Base-by-base conservation (phyloP, 2,329 filamentous ascomycete species). In the Plenodomus lindquistii region DNA sequence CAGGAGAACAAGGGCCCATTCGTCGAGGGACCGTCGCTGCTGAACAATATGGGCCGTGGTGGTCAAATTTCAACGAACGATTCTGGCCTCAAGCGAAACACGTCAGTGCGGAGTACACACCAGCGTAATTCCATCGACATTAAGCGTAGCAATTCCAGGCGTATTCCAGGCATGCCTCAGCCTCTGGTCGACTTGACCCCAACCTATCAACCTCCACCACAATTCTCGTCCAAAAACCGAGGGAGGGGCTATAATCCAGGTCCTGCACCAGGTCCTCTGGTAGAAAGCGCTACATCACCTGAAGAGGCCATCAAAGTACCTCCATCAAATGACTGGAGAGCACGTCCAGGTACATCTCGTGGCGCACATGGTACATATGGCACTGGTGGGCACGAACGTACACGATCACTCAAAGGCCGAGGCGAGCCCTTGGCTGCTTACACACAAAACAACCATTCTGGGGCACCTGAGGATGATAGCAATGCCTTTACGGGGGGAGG, bases 101-200 rank as follows among this genome's bases (percentile, higher is more conserved):
- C 62, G 8, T 69, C 69, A 17, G 63, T 66, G 9, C 63, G 71
- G 18, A 71, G 67, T 46, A 65, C 47, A 17, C 62, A 68, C 37
- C 63, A 66, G 50, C 62, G 63, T 16, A 60, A 61, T 2, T 72
- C 73, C 19, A 63, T 69, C 34, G 71, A 75, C 46, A 64, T 79
- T 4, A 70, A 72, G 35, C 75, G 78, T 41, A 75, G 75, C n/a
- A 70, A 68, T n/a, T 81, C 81, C 2, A 71, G 64, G 40, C 68
- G 70, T 6, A 65, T 70, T 19, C 62, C 60, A 24, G 60, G 57
- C 8, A 74, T 70, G 59, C 77, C 78, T 2, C 84, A 84, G 52
- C 87, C 88, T 1, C 77, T 91, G 5, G 73, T 91, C 22, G 87
- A 89, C 61, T 77, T 91, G 35, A 85, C 84, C 0, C 84, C 85